Base-by-base conservation (phyloP, 345 rosid species). In the Salix arbutifolia region DNA sequence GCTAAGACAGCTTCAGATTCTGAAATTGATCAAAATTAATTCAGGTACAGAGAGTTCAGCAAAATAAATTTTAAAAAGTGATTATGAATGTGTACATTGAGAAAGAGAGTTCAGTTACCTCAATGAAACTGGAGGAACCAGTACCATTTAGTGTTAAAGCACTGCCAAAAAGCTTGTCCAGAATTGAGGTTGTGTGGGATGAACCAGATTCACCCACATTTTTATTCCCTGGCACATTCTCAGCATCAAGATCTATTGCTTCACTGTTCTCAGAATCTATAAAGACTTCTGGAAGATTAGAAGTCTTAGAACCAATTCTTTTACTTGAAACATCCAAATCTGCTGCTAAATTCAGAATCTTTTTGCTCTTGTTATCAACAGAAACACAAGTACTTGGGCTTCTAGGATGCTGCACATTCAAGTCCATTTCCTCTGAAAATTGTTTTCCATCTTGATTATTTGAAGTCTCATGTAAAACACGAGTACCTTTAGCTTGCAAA, bases 131-230 rank as follows among this genome's bases (percentile, higher is more conserved):
- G 70, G 90, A 75, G 70, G 92, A 74, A 77, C 77, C 89, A 60
- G 82, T 83, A 78, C 61, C 86, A 76, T 86, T 86, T 79, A 84
- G 75, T 67, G 89, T 84, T 72, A 85, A 79, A 60, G 89, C 89
- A 67, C 86, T 86, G 79, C 89, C 84, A 77, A 96, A 94, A 72
- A 90, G 82, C 86, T 89, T 92, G 78, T 94, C 97, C 62, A 96
- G 90, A 81, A 94, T 87, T 76, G 98, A 88, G 76, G 88, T 79
- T 72, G 91, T 82, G 67, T 81, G 81, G 40, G 74, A 75, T 25
- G 81, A 79, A 37, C 58, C 83, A 26, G 90, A 77, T 74, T 69
- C 85, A 50, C 78, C 88, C 62, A 71, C 71, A 78, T 78, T 71
- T 86, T 85, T 83, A 79, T 79, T 80, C 67, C 70, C 79, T 44